phyloP scores from a whole-genome alignment of 768 basidiomycete genomes.

The Suillus subalutaceus region DNA sequence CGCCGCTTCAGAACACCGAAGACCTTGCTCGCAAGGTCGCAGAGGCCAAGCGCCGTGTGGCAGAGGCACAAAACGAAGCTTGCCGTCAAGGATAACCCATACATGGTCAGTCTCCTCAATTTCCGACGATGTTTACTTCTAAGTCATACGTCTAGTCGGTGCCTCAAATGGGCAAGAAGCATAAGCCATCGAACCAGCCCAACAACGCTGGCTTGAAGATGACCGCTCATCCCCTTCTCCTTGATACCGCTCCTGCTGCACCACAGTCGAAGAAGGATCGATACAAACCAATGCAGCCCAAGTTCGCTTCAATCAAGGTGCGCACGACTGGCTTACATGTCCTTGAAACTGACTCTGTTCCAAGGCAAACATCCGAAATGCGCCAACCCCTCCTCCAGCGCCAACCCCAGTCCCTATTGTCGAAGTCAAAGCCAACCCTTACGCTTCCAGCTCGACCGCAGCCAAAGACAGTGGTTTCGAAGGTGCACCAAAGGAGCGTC shows the following conservation, averaged over 20 bases:
- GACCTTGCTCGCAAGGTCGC: slow-evolving; percentile 74
- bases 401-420: slow-evolving; percentile 40
- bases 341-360: slow-evolving; percentile 8
- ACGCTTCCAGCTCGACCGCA: slow-evolving; percentile 53
- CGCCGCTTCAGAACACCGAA: slow-evolving; percentile 49
- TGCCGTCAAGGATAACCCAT: slow-evolving; percentile 81
- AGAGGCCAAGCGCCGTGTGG: slow-evolving; percentile 85
- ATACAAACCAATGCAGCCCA: slow-evolving; percentile 99
- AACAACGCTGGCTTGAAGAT: slow-evolving; percentile 83
- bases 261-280: slow-evolving; percentile 85
- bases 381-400: slow-evolving; percentile 59
- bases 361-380: slow-evolving; percentile 78
- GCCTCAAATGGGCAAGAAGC: slow-evolving; percentile 57
- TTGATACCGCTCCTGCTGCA: slow-evolving; percentile 58
- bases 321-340: slow-evolving; percentile 16
- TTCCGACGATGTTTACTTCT: neutral
- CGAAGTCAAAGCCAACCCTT: slow-evolving; percentile 70
- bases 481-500: slow-evolving; percentile 71
- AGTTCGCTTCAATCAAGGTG: slow-evolving; percentile 94
- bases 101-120: slow-evolving; percentile 62
- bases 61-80: slow-evolving; percentile 79
- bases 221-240: slow-evolving; percentile 85
- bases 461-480: slow-evolving; percentile 70
- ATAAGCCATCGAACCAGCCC: slow-evolving; percentile 60
- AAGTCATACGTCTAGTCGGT: slow-evolving; percentile 44